Evolutionary conservation across 139 green algal species (phyloP).

Genomic region (Tetraselmis chui): DNA sequence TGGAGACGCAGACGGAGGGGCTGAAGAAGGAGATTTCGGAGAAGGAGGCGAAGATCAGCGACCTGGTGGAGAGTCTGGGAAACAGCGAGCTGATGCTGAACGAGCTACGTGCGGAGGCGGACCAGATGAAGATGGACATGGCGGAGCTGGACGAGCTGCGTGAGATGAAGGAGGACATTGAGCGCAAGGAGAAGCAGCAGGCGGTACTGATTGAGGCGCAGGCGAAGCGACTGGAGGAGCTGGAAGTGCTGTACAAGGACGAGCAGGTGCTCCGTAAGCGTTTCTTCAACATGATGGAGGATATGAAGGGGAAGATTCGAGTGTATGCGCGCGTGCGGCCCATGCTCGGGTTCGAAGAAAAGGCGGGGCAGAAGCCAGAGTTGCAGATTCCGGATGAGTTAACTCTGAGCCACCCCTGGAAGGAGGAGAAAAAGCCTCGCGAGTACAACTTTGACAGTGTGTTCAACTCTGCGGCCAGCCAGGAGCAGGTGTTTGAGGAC

Average conservation of each 20-base stretch:
- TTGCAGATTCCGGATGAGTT: conserved; percentile 71
- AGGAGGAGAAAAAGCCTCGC: conserved; percentile 80
- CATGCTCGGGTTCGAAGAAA: conserved; percentile 75
- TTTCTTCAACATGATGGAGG: conserved; percentile 82
- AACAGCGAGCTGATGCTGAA: conserved; percentile 49
- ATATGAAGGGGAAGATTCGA: conserved; percentile 97
- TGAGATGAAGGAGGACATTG: conserved; percentile 85
- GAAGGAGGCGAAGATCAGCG: conserved; percentile 19
- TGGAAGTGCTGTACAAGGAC: conserved; percentile 88
- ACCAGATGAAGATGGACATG: conserved; percentile 42
- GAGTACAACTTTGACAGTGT: conserved; percentile 89
- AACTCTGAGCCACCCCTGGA: conserved; percentile 82
- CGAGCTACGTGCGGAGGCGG: conserved; percentile 29
- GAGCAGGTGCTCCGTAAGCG: conserved; percentile 71
- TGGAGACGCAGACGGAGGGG: conserved; percentile 17
- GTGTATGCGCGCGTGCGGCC: conserved; percentile 86
- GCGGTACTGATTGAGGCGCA: conserved; percentile 77
- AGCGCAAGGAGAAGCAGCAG: conserved; percentile 81
- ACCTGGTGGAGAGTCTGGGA: conserved; percentile 63
- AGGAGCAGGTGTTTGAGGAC: conserved; percentile 93
- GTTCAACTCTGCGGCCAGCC: conserved; percentile 49
- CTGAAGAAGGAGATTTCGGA: conserved; percentile 11
- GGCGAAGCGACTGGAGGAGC: conserved; percentile 82
- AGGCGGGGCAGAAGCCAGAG: conserved; percentile 12
- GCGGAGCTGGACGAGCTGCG: conserved; percentile 87